A percentile compares a stretch with the other conserved stretches of the same genome.
Evolutionary conservation across 495 filamentous ascomycete genomes (phyloP).

Genomic region (Lasiosphaeris hirsuta): DNA sequence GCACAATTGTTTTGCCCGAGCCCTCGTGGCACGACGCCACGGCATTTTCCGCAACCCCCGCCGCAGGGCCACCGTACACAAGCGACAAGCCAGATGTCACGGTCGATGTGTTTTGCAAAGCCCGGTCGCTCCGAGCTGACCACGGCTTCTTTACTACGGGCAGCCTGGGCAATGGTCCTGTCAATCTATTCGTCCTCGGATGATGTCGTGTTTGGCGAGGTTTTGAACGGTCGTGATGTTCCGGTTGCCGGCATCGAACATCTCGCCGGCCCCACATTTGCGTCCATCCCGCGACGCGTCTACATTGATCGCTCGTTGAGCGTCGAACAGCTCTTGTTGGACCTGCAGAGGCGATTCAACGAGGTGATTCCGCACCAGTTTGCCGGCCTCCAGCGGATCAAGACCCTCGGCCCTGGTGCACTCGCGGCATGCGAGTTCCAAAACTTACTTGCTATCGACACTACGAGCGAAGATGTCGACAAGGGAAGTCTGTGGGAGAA

Average conservation of each 20-base stretch:
- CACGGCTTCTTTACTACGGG: conserved; percentile 31
- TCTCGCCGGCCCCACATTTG: conserved; percentile 53
- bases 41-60: conserved; percentile 31
- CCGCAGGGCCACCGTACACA: conserved; percentile 17
- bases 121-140: conserved; percentile 22
- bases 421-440: conserved; percentile 56
- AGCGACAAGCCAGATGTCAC: conserved; percentile 16
- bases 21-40: neutral
- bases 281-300: conserved; percentile 56
- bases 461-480: conserved; percentile 21
- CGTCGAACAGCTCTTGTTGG: conserved; percentile 33
- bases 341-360: conserved; percentile 47
- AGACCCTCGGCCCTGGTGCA: conserved; percentile 49
- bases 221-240: conserved; percentile 47
- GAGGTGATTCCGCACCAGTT: conserved; percentile 55
- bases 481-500: conserved; percentile 20
- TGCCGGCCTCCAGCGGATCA: conserved; percentile 60
- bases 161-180: conserved; percentile 38
- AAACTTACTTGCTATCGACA: conserved; percentile 56
- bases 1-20: conserved; percentile 18
- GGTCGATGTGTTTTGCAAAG: conserved; percentile 6
- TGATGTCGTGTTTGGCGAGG: conserved; percentile 53
- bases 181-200: conserved; percentile 28
- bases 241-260: conserved; percentile 43
- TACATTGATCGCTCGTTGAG: conserved; percentile 25